Evolutionary conservation across 805 yeast genomes (phyloP), one percentile per base, ranked within the genome.

Genomic region (Metschnikowia bowlesiae): DNA sequence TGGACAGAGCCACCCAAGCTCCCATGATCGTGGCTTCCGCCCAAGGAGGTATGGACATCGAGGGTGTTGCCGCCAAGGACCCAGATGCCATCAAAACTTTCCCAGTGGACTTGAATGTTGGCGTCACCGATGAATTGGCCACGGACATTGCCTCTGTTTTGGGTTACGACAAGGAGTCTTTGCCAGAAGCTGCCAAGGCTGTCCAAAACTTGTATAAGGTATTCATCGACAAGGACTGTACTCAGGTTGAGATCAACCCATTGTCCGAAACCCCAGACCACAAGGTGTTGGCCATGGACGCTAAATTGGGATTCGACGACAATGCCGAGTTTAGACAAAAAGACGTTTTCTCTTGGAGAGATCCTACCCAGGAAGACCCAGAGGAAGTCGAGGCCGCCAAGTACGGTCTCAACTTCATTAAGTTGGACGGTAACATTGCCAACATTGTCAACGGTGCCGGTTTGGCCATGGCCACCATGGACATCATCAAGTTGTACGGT

Each of bases 381-480:
- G 94, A 92, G 73, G 99, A 92, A 76, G 89, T 89, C 61, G 85
- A 81, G 71, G 99, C 99, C 56, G 78, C 94, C 64, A 75, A 89
- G 71, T 86, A 83, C 66, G 94, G 90, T 64, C 82, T 94, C 66
- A 94, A 94, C 79, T 94, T 92, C 73, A 95, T 94, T 78, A 94
- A 94, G 79, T 84, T 94, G 68, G 95, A 92, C 68, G 99, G 99
- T 74, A 89, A 90, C 81, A 92, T 94, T 67, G 99, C 99, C 64
- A 92, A 97, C 79, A 80, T 94, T 56, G 99, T 94, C 70, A 94
- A 94, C 74, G 99, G 99, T 79, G 99, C 99, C 52, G 99, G 99
- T 73, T 82, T 94, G 69, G 99, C 99, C 65, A 94, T 94, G 99
- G 99, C 99, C 63, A 94, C 99, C 59, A 91, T 94, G 97, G 99